These are phyloP conservation scores for Sedum album DNA, from an alignment of 164 flowering plant species.

Conservation along the genomic window DNA sequence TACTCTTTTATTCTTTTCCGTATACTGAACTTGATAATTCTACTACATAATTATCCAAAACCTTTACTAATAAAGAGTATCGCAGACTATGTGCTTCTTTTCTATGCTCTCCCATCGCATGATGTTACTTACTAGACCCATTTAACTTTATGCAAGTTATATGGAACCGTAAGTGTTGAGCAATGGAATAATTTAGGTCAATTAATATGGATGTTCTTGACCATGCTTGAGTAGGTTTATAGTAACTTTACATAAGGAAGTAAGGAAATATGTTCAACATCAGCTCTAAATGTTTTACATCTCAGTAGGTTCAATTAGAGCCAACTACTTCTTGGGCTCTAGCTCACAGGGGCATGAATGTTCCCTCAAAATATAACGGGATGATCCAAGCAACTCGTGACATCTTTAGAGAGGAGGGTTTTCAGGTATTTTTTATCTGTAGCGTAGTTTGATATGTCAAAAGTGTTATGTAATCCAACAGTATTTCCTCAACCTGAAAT, in stretches of 20 bases:
- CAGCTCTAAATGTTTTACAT: neutral
- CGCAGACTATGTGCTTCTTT: neutral
- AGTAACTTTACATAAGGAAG: neutral
- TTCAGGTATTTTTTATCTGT: conserved; percentile 37
- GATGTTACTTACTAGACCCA: neutral
- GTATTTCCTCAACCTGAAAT: neutral
- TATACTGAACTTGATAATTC: no score
- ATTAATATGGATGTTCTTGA: neutral
- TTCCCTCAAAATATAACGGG: conserved; percentile 79
- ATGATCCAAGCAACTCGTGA: conserved; percentile 83
- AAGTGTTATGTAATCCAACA: neutral
- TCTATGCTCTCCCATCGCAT: neutral
- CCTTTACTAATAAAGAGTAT: no score
- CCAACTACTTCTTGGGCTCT: conserved; percentile 82
- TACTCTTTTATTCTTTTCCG: neutral
- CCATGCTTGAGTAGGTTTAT: neutral
- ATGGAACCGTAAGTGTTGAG: neutral
- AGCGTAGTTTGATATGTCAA: neutral
- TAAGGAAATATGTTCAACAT: no score
- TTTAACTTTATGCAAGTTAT: neutral
- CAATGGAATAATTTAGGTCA: neutral
- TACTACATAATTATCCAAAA: no score
- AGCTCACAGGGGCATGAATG: conserved; percentile 31
- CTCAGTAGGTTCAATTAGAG: conserved; percentile 82
- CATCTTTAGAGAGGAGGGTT: conserved; percentile 86